Evolutionary conservation across 257 asterid genomes (phyloP).

Genomic region (Nicotiana tabacum): DNA sequence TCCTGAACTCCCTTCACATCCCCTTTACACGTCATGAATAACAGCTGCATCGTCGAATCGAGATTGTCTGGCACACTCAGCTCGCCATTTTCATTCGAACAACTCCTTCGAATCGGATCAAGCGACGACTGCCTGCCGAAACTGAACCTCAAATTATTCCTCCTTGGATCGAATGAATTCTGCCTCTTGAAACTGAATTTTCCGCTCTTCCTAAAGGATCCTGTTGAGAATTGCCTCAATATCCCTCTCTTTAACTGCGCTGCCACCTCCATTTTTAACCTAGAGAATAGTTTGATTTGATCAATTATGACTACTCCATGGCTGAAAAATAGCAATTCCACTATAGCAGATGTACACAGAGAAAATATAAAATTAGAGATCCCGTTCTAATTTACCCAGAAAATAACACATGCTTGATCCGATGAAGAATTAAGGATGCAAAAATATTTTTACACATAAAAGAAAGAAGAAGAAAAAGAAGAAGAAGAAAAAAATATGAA

Average conservation of each 20-base stretch:
- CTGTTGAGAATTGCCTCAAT: conserved; percentile 88
- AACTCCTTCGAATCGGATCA: conserved; percentile 76
- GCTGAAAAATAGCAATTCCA: background rate
- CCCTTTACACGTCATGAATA: conserved; percentile 79
- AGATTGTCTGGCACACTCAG: conserved; percentile 75
- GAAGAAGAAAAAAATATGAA: background rate
- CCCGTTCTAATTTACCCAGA: background rate
- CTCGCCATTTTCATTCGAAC: conserved; percentile 27
- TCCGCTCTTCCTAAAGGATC: conserved; percentile 68
- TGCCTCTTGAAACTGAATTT: conserved; percentile 65
- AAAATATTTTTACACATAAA: too few relatives aligned
- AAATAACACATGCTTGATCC: background rate
- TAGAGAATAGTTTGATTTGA: background rate
- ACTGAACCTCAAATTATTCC: conserved; percentile 74
- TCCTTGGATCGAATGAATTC: conserved; percentile 74
- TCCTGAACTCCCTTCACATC: conserved; percentile 71
- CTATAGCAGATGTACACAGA: background rate
- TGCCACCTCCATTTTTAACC: conserved; percentile 31
- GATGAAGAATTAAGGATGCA: background rate
- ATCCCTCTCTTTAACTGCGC: conserved; percentile 59
- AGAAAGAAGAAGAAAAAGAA: too few relatives aligned
- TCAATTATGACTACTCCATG: background rate
- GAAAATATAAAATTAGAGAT: background rate
- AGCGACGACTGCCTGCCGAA: conserved; percentile 91
- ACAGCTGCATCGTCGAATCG: conserved; percentile 83